Base-by-base conservation (phyloP, 441 rosid genomes). In the Eugenia klotzschiana region DNA sequence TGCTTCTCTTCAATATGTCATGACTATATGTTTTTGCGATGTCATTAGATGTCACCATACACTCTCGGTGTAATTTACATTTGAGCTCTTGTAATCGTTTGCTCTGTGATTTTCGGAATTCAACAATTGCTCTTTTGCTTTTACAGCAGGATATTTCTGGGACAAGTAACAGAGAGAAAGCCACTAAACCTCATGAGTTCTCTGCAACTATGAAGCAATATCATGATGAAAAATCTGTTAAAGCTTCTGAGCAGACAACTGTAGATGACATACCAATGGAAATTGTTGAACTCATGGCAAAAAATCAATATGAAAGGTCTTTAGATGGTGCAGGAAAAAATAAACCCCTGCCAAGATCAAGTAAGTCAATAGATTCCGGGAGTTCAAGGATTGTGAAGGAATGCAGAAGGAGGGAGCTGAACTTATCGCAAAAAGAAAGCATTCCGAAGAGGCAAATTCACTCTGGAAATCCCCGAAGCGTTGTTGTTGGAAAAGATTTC, bases 111-210 rank as follows among this genome's bases (percentile, higher is more conserved):
- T 64, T 64, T 64, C 77, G 33, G n/a, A 84, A 8, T 41, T 23
- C 49, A 51, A 79, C 83, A 81, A 10, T 79, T 85, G 60, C 84
- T 51, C 74, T 53, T 81, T 69, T 18, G 83, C 55, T 79, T 37
- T 84, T 60, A 86, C 57, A 81, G 87, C 94, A 95, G 98, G 91
- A 87, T 84, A 87, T 87, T 87, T 86, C 88, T 84, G 87, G 90
- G 85, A 58, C 92, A 83, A 89, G 87, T 84, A 86, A 82, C 86
- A 90, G 90, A 16, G 87, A 86, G 80, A 92, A 89, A 87, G 81
- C 80, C 79, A 40, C 83, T 83, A 93, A 86, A 85, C 82, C 84
- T 83, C 89, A 51, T 85, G 89, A 87, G 52, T 86, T 79, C 84
- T 74, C 86, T 52, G 86, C 88, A 53, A 50, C 86, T 81, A 22